phyloP scores from a whole-genome alignment of 305 asterid genomes.

The Fraxinus sp. region DNA sequence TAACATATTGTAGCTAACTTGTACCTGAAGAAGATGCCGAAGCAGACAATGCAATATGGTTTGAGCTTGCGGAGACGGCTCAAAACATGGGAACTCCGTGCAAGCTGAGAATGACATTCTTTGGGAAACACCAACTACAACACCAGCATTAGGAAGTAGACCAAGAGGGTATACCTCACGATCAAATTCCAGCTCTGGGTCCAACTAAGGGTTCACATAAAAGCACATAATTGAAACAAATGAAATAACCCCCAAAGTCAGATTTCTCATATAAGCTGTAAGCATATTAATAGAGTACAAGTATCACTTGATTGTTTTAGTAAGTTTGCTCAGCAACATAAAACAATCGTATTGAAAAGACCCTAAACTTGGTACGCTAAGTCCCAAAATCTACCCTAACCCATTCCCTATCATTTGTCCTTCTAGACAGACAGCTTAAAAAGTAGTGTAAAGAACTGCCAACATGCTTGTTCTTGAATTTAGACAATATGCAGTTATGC shows the following conservation, averaged over 20 bases:
- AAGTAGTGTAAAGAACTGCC: not conserved
- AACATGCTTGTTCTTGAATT: not conserved
- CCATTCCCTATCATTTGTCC: not conserved
- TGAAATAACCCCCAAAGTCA: slow-evolving; percentile 9
- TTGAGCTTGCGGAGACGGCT: slow-evolving; percentile 99
- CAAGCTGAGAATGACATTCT: slow-evolving; percentile 98
- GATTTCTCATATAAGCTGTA: not conserved
- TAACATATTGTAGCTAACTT: slow-evolving; percentile 2
- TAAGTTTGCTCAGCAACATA: not conserved
- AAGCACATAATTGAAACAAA: slow-evolving; percentile 30
- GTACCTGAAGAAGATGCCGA: slow-evolving; percentile 99
- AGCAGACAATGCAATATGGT: slow-evolving; percentile 96
- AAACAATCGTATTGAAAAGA: not conserved
- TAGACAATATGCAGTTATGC: not conserved
- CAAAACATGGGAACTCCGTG: slow-evolving; percentile 99
- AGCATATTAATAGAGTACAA: slow-evolving; percentile 6
- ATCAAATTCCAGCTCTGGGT: slow-evolving; percentile 98
- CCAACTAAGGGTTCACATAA: slow-evolving; percentile 66
- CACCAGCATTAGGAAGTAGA: slow-evolving; percentile 93
- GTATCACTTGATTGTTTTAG: not conserved
- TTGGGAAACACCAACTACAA: slow-evolving; percentile 97
- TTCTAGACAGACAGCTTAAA: not conserved
- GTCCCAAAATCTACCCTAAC: not conserved
- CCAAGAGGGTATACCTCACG: slow-evolving; percentile 99
- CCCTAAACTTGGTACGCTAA: not conserved